These are phyloP conservation scores for Hansfordia pulvinata DNA, from an alignment of 2,329 filamentous ascomycete genomes.

Conservation along the genomic window DNA sequence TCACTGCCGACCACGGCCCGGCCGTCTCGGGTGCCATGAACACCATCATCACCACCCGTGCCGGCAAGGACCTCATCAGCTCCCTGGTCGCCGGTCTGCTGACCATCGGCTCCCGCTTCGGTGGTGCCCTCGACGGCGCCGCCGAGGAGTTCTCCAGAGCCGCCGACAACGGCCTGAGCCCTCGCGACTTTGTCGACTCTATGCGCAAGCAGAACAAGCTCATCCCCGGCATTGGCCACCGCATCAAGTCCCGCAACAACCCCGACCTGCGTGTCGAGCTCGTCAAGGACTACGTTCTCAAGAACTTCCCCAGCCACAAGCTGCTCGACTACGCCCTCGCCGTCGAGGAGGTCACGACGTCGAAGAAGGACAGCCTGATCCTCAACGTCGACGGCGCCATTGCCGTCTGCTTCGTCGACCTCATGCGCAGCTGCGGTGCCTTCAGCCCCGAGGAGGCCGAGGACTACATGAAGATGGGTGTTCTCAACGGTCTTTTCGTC, in stretches of 20 bases:
- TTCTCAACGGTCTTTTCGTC: constrained; percentile 98
- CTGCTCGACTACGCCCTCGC: constrained; percentile 97
- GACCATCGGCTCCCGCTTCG: constrained; percentile 95
- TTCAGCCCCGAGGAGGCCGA: constrained; percentile 95
- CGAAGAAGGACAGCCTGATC: constrained; percentile 99
- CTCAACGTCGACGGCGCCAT: constrained; percentile 98
- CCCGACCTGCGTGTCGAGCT: constrained; percentile 98
- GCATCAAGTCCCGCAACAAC: constrained; percentile 99
- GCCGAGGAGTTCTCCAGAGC: constrained; percentile 98
- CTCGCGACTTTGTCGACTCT: constrained; percentile 95
- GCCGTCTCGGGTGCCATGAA: constrained; percentile 99
- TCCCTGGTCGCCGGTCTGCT: constrained; percentile 91
- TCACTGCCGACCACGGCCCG: constrained; percentile 97
- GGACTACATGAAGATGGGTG: constrained; percentile 98
- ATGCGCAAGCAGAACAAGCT: constrained; percentile 99
- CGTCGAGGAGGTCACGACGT: constrained; percentile 95
- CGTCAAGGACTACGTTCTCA: constrained; percentile 96
- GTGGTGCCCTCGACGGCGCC: constrained; percentile 94
- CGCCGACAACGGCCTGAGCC: constrained; percentile 94
- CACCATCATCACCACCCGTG: constrained; percentile 99
- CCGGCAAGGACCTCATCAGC: constrained; percentile 95
- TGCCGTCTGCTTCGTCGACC: constrained; percentile 96
- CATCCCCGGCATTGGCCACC: constrained; percentile 97
- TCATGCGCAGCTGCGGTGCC: constrained; percentile 93
- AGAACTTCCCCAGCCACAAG: constrained; percentile 96